phyloP scores from a whole-genome alignment of 2,329 filamentous ascomycete species.

The Xylaria sp. region DNA sequence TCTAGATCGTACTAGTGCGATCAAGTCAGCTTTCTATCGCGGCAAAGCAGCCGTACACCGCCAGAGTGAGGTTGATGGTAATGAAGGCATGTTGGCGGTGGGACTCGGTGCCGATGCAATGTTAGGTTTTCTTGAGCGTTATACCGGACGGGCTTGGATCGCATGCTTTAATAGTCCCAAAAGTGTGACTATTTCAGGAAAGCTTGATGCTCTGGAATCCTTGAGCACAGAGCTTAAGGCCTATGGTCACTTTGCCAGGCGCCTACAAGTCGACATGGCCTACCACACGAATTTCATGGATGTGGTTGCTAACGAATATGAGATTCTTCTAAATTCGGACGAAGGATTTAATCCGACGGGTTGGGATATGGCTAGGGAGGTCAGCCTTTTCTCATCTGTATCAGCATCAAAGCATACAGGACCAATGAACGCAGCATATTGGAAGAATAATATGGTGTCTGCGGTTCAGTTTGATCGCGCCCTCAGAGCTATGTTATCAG shows the following conservation, averaged over 20 bases:
- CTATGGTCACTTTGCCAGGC: constrained; percentile 41
- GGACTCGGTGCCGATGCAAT: constrained; percentile 28
- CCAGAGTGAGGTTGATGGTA: neutral
- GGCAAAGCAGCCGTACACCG: constrained; percentile 25
- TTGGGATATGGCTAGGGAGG: neutral
- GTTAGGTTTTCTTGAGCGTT: constrained; percentile 3
- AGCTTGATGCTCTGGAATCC: constrained; percentile 1
- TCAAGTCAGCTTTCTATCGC: constrained; percentile 37
- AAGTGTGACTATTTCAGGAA: constrained; percentile 46
- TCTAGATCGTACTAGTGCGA: constrained; percentile 23
- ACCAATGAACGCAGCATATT: constrained; percentile 39
- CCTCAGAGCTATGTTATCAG: constrained; percentile 13
- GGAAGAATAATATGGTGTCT: constrained; percentile 48
- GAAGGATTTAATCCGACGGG: neutral
- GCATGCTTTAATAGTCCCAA: constrained; percentile 48
- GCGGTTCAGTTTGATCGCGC: constrained; percentile 42
- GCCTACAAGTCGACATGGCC: constrained; percentile 42
- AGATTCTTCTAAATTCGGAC: constrained; percentile 17
- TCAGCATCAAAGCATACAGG: neutral
- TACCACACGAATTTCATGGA: constrained; percentile 41
- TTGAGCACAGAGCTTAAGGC: constrained; percentile 5
- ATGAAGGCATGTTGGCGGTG: constrained; percentile 40
- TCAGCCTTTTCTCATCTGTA: constrained; percentile 34
- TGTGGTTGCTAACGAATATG: constrained; percentile 29
- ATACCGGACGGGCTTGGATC: constrained; percentile 27